These are phyloP conservation scores for Picea abies DNA, from an alignment of 83 land plant genomes.

Conservation along the genomic window DNA sequence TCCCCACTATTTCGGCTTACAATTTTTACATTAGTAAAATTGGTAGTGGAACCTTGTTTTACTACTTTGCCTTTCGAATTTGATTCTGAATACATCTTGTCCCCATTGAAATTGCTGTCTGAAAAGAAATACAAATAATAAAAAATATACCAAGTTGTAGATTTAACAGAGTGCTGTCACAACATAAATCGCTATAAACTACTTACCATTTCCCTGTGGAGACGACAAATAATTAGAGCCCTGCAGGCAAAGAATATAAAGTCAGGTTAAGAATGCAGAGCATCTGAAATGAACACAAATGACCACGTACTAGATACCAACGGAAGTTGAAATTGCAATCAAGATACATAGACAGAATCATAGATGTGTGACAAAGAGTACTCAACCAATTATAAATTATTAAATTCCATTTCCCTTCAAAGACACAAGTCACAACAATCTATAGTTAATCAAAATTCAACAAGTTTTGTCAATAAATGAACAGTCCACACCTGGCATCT, in stretches of 20 bases:
- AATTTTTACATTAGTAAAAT: background rate
- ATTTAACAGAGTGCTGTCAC: no score
- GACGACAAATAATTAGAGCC: background rate
- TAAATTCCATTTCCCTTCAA: no score
- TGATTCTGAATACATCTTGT: background rate
- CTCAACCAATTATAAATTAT: no score
- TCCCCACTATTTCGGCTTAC: background rate
- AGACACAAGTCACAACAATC: no score
- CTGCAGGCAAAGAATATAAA: background rate
- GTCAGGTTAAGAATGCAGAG: no score
- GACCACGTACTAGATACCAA: no score
- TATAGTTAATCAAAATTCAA: no score
- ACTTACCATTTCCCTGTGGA: background rate
- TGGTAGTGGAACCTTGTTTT: conserved; percentile 2
- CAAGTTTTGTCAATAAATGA: no score
- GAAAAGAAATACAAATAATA: background rate
- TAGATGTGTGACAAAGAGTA: no score
- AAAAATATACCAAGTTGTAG: background rate
- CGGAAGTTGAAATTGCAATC: no score
- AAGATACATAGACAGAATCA: no score
- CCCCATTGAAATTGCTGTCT: background rate
- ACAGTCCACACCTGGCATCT: background rate
- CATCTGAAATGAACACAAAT: no score
- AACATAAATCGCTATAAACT: background rate
- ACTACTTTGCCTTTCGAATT: background rate